Percentiles rank a stretch among this genome's conserved stretches.
Conservation (phyloP, 108 stramenopile genomes). For the Skeletonema tropicum region DNA sequence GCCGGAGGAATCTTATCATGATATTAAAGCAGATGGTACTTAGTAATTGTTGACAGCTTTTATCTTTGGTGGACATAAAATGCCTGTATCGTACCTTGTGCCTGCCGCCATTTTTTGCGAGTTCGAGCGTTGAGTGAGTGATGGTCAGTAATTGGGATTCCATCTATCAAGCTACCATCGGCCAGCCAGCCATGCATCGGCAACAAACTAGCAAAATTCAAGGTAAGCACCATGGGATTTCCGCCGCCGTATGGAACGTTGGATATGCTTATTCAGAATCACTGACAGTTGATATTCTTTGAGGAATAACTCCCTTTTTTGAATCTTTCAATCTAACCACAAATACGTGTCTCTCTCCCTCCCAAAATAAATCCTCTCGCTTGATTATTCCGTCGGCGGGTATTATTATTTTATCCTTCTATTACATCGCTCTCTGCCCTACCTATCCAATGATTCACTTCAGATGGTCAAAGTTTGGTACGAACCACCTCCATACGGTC, state of each 20-base stretch:
- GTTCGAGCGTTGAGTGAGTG: too few species aligned
- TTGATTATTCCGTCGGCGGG: not conserved
- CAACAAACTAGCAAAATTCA: not conserved
- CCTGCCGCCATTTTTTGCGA: too few species aligned
- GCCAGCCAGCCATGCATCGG: not conserved
- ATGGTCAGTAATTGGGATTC: too few species aligned
- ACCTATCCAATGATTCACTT: not conserved
- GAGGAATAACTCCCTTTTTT: not conserved
- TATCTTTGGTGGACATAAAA: too few species aligned
- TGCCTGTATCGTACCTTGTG: too few species aligned
- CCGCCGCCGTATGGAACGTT: not conserved
- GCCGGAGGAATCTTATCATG: slow-evolving; percentile 32
- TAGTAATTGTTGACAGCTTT: slow-evolving; percentile 27
- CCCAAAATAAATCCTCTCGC: not conserved
- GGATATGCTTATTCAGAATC: not conserved
- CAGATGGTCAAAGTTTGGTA: slow-evolving; percentile 60
- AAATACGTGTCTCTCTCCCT: not conserved
- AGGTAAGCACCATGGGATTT: not conserved
- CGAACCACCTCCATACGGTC: slow-evolving; percentile 84
- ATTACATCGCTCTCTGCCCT: not conserved
- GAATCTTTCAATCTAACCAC: not conserved
- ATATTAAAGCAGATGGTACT: too few species aligned
- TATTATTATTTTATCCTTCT: too few species aligned
- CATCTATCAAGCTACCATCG: not conserved
- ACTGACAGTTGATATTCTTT: not conserved